Base-by-base conservation (phyloP, 179 eudicot species). In the Actinidia polygama region DNA sequence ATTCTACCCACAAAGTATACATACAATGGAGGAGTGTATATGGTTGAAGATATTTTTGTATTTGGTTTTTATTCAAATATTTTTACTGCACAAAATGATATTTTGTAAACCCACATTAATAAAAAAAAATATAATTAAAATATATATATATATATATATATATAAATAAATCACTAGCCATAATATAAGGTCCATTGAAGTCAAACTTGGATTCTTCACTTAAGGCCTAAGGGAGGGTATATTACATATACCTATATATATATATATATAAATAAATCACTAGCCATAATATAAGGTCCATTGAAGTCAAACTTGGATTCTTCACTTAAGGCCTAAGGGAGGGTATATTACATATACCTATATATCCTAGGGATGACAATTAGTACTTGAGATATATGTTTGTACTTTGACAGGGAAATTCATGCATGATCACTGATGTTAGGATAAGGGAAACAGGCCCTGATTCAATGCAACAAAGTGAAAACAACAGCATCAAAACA, bases 361-460 rank as follows among this genome's bases (percentile, higher is more conserved):
- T 30, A 30, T 30, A 30, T 47, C 10, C 40, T 14, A 7, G 14
- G 53, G 63, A 40, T 18, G 19, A 74, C 62, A 51, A 74, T 21
- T 26, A 23, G 14, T 24, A 12, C 3, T 4, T 14, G 30, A 49
- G 21, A 24, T 2, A 30, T 30, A 24, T 74, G 26, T 73, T 53
- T 23, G 77, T 50, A 73, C 19, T 5, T 50, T 24, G 11, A 49
- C n/a, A 21, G 61, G 7, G 26, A 73, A 50, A 11, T 50, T 50
- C 77, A 50, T 50, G 59, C 19, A 36, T 40, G 53, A 75, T 76
- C 67, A 9, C 30, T 10, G 30, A 57, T 76, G 78, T 55, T 55
- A 7, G 63, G 9, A 14, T 15, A 19, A 18, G 67, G 68, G 79
- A 76, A 76, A 26, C 79, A 76, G 36, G 67, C 68, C 68, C 36